Percentiles rank a stretch among this genome's conserved stretches.
These are phyloP conservation scores for Geotrichum siamense DNA, from an alignment of 1,139 yeast genomes.

Conservation along the genomic window DNA sequence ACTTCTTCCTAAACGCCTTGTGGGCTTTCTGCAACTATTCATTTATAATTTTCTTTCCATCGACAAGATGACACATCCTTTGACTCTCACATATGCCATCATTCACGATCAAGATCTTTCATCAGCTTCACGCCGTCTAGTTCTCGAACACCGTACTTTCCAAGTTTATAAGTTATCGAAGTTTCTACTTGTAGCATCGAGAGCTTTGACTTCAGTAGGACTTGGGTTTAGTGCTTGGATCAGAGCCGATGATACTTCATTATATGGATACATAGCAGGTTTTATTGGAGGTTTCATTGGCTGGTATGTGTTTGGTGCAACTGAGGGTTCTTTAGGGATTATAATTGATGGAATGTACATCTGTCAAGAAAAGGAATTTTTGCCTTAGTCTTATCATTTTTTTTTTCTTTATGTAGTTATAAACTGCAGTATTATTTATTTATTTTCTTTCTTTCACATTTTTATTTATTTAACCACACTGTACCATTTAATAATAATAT, in stretches of 20 bases:
- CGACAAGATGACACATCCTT: slow-evolving; percentile 32
- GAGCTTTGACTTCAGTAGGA: slow-evolving; percentile 34
- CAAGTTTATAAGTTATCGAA: slow-evolving; percentile 37
- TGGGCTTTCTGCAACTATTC: slow-evolving; percentile 26
- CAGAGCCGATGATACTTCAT: slow-evolving; percentile 34
- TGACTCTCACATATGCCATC: slow-evolving; percentile 37
- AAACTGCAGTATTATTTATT: too few relatives aligned
- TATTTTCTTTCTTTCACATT: too few relatives aligned
- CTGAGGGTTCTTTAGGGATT: slow-evolving; percentile 39
- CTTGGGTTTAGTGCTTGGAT: slow-evolving; percentile 39
- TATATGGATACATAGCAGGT: slow-evolving; percentile 39
- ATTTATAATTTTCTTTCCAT: slow-evolving; percentile 28
- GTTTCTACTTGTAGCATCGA: slow-evolving; percentile 35
- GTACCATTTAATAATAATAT: too few relatives aligned
- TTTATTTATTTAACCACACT: too few relatives aligned
- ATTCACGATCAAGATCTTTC: slow-evolving; percentile 31
- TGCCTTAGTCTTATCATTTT: too few relatives aligned
- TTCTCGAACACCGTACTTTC: slow-evolving; percentile 24
- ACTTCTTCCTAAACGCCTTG: slow-evolving; percentile 33
- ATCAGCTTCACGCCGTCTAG: slow-evolving; percentile 24
- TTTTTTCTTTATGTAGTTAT: too few relatives aligned
- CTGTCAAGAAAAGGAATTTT: background rate
- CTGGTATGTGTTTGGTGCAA: slow-evolving; percentile 40
- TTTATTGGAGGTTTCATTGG: slow-evolving; percentile 38
- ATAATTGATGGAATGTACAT: slow-evolving; percentile 30